Conservation (phyloP, 1,284 basidiomycete species). For the Phellinidium pouzarii region DNA sequence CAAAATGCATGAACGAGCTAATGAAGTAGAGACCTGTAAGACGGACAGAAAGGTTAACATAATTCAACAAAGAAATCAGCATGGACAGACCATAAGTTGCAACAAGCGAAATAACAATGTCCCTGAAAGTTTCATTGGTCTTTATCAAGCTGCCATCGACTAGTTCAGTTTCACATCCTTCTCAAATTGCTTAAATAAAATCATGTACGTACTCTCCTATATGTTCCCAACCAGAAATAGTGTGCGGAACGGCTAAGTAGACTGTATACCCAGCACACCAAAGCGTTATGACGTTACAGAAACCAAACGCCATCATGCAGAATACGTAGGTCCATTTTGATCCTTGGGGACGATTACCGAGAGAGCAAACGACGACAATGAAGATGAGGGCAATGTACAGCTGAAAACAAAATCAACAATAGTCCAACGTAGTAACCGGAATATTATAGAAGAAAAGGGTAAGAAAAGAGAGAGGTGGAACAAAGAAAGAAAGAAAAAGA, state of each 20-base stretch:
- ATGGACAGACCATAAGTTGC: slow-evolving; percentile 67
- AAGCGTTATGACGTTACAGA: slow-evolving; percentile 71
- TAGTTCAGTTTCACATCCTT: no score
- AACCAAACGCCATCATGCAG: slow-evolving; percentile 67
- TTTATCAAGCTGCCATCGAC: slow-evolving; percentile 29
- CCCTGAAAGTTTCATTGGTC: slow-evolving; percentile 66
- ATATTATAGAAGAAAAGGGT: no score
- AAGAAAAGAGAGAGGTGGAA: no score
- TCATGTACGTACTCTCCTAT: slow-evolving; percentile 40
- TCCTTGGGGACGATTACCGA: slow-evolving; percentile 84
- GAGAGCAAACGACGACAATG: slow-evolving; percentile 71
- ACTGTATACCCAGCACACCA: slow-evolving; percentile 89
- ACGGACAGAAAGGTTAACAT: not conserved
- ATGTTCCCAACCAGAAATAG: slow-evolving; percentile 64
- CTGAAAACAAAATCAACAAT: slow-evolving; percentile 27
- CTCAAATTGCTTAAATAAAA: not conserved
- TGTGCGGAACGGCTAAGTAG: slow-evolving; percentile 77
- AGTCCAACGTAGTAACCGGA: no score
- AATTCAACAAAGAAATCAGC: not conserved
- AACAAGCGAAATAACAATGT: slow-evolving; percentile 72
- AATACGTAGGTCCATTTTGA: slow-evolving; percentile 80
- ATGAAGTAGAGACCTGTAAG: slow-evolving; percentile 62
- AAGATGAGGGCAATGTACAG: slow-evolving; percentile 73
- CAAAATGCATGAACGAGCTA: slow-evolving; percentile 79
- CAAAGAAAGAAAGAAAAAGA: no score